These are phyloP conservation scores for Danielia reshetovae DNA, from an alignment of 805 yeast species.

Conservation along the genomic window DNA sequence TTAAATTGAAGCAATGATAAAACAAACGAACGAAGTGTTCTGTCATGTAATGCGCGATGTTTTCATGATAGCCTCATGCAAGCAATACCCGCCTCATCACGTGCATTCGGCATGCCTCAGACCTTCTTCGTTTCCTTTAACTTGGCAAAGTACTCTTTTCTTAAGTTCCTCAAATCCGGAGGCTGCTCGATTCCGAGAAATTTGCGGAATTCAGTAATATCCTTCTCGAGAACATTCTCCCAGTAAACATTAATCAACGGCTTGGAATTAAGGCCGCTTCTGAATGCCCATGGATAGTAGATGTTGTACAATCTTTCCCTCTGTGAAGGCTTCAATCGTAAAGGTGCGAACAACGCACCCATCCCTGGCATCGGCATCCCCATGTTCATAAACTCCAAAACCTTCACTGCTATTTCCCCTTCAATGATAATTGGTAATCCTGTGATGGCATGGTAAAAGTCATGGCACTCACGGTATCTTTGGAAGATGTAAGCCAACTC, in stretches of 20 bases:
- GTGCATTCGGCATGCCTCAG: too few relatives aligned
- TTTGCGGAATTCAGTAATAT: constrained; percentile 65
- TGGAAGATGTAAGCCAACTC: constrained; percentile 91
- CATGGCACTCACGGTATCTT: constrained; percentile 94
- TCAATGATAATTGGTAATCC: constrained; percentile 88
- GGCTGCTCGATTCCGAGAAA: constrained; percentile 76
- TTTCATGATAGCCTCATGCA: too few relatives aligned
- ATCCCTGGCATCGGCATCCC: constrained; percentile 95
- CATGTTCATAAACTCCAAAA: constrained; percentile 86
- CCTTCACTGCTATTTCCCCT: constrained; percentile 94
- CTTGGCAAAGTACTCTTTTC: constrained; percentile 40
- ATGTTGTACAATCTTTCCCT: constrained; percentile 59
- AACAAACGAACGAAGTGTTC: background rate
- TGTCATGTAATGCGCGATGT: too few relatives aligned
- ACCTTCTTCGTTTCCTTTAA: constrained; percentile 17
- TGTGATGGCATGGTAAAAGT: constrained; percentile 89
- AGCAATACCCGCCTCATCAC: too few relatives aligned
- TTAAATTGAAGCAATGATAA: background rate
- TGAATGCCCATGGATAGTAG: constrained; percentile 85
- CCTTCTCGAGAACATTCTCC: constrained; percentile 76
- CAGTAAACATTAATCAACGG: constrained; percentile 86
- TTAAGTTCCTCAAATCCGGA: constrained; percentile 63
- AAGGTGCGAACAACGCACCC: constrained; percentile 87
- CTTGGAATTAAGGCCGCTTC: constrained; percentile 66
- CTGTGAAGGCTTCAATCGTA: constrained; percentile 62